Evolutionary conservation across 2,329 filamentous ascomycete species (phyloP), one percentile per base, ranked within the genome.

Genomic region (Penicillium corylophilum): DNA sequence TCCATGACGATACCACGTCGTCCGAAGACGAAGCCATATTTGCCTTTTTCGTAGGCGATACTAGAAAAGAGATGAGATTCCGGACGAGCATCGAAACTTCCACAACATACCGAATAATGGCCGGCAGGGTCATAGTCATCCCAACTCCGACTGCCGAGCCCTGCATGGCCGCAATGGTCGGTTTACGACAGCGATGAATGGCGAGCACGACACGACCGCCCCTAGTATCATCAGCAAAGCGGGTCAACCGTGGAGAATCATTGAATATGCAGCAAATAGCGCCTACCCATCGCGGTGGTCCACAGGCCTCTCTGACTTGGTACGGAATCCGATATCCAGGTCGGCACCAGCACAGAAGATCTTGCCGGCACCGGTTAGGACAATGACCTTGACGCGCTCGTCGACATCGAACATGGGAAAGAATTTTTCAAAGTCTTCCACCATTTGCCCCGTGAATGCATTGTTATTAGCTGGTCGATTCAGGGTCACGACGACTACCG

Each of bases 21-120:
- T 22, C 81, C 78, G 68, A 91, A 92, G 16, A 90, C 86, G 65
- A 90, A 89, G 46, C 87, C 88, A 56, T 90, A 81, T 64, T 87
- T 87, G 2, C 86, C 84, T 10, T 74, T 71, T 36, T 72, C 66
- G 57, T 81, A 82, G 36, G 75, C 82, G 55, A 86, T 72, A 38
- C 81, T 69, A 16, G n/a, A 2, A 1, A 2, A 1, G 44, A 5
- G 12, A 4, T 45, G 3, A 2, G 39, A 10, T 5, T 39, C 10
- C 24, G n/a, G 10, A 3, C n/a, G 1, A 2, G 7, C 1, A 18
- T 44, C 3, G n/a, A 1, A 18, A 29, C 4, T 5, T 2, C 28
- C 23, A 24, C 15, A 16, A 18, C 38, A 38, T 47, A 69, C 67
- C 67, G 75, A 48, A 84, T 82, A 28, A 75, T 76, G 64, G 80